Evolutionary conservation across 2,329 filamentous ascomycete genomes (phyloP).

Genomic region (Pestalotiopsis sp.): DNA sequence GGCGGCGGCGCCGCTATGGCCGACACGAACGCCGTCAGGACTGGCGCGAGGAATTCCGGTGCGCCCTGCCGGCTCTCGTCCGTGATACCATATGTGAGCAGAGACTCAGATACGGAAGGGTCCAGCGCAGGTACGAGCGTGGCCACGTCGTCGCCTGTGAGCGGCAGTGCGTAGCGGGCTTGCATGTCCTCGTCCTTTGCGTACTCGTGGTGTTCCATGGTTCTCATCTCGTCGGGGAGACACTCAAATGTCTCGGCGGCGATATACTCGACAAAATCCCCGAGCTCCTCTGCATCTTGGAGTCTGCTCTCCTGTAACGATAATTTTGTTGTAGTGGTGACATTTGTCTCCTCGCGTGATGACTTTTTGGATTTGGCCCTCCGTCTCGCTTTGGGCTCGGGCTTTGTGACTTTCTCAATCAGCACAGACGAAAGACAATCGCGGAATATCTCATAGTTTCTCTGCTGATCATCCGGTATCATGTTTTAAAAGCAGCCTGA

Average conservation of each 20-base stretch:
- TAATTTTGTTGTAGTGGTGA: background rate
- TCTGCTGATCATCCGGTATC: slow-evolving; percentile 22
- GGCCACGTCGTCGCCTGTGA: slow-evolving; percentile 54
- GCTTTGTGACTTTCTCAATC: slow-evolving; percentile 59
- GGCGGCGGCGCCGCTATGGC: slow-evolving; percentile 64
- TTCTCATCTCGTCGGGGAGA: slow-evolving; percentile 64
- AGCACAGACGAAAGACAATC: slow-evolving; percentile 74
- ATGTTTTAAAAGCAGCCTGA: background rate
- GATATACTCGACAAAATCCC: slow-evolving; percentile 83
- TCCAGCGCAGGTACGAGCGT: slow-evolving; percentile 58
- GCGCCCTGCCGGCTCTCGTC: slow-evolving; percentile 44
- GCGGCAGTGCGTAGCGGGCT: slow-evolving; percentile 58
- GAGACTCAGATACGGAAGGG: slow-evolving; percentile 65
- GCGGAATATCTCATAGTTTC: slow-evolving; percentile 70
- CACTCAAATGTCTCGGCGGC: slow-evolving; percentile 68
- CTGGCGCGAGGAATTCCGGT: slow-evolving; percentile 62
- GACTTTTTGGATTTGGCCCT: slow-evolving; percentile 39
- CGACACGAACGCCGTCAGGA: slow-evolving; percentile 65
- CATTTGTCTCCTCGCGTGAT: slow-evolving; percentile 7
- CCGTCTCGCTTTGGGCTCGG: slow-evolving; percentile 47
- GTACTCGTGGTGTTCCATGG: slow-evolving; percentile 60
- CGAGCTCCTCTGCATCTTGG: slow-evolving; percentile 65
- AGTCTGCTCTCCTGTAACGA: background rate
- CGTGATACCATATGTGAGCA: slow-evolving; percentile 68
- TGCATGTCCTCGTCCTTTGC: slow-evolving; percentile 48